Conservation (phyloP, 1,139 yeast species). For the Meyerozyma sp. region DNA sequence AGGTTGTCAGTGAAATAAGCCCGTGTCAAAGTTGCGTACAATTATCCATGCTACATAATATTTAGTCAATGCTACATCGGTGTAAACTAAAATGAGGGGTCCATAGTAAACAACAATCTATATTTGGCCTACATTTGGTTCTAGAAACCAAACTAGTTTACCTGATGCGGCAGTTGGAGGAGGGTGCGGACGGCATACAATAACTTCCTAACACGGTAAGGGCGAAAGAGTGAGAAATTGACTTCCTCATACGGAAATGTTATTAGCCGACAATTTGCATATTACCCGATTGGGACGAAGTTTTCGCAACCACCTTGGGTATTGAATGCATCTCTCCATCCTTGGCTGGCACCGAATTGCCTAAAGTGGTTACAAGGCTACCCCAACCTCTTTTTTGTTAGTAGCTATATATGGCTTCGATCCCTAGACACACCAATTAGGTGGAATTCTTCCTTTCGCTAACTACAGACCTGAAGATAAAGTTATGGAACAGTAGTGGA, state of each 20-base stretch:
- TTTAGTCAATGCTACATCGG: too few relatives aligned
- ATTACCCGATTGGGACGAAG: slow-evolving; percentile 5
- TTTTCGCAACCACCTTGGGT: slow-evolving; percentile 2
- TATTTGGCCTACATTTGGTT: background rate
- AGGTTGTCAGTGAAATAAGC: too few relatives aligned
- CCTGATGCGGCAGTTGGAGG: background rate
- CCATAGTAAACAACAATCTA: slow-evolving; percentile 1
- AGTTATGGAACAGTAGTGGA: slow-evolving; percentile 6
- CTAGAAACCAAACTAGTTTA: background rate
- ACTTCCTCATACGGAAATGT: slow-evolving; percentile 1
- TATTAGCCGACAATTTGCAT: slow-evolving; percentile 2
- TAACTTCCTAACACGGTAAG: slow-evolving; percentile 1
- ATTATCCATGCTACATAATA: too few relatives aligned
- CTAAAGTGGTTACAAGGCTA: slow-evolving; percentile 2
- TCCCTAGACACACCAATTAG: slow-evolving; percentile 2
- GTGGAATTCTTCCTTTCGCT: slow-evolving; percentile 7
- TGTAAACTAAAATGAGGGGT: background rate
- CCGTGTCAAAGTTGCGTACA: too few relatives aligned
- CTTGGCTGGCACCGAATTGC: slow-evolving; percentile 1
- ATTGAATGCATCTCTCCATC: slow-evolving; percentile 4
- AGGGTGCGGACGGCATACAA: background rate
- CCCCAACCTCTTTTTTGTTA: slow-evolving; percentile 1
- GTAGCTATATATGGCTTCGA: background rate
- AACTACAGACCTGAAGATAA: slow-evolving; percentile 5
- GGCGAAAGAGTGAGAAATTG: background rate